Evolutionary conservation across 1,284 basidiomycete genomes (phyloP), one percentile per base, ranked within the genome.

Genomic region (Ustilago hordei): DNA sequence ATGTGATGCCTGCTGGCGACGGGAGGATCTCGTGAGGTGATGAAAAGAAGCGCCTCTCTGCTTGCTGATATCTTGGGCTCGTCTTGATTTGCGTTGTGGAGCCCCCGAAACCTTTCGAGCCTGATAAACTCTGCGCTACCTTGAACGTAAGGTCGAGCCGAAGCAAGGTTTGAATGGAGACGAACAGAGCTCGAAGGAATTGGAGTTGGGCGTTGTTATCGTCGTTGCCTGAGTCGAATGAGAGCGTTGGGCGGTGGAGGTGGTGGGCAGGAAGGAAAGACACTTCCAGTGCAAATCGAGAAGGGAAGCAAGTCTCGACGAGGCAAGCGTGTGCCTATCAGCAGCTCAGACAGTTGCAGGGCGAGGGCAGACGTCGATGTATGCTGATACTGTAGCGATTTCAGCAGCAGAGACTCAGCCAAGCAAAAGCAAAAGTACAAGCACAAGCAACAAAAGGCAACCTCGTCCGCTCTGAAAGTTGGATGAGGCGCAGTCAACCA

Each of bases 351-450:
- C 43, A 45, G 28, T 31, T 50, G 48, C 48, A 50, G 28, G n/a
- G 13, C 23, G 15, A 17, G 15, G 12, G n/a, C n/a, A 19, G n/a
- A 41, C 15, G 39, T 41, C 38, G 45, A 9, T 19, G 23, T 31
- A 48, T 31, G 45, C 50, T 53, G 50, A 53, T 17, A 17, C 8
- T n/a, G 19, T n/a, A 41, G 45, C 45, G 45, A 31, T 8, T 28
- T 48, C 19, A 48, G 45, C 8, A 31, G 45, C 45, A 48, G 19
- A 35, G 53, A 17, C 28, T 32, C 39, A 57, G 55, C 39, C 19
- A 41, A 57, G 55, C 19, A 56, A 28, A 39, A 57, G 36, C 55
- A 57, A 23, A 34, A 56, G 55, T 38, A 55, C 17, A 23, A 55
- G 35, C 53, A 17, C 15, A 31, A 43, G 39, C 55, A 57, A 38